Base-by-base conservation (phyloP, 1,139 yeast genomes). In the Nadsonia commutata region DNA sequence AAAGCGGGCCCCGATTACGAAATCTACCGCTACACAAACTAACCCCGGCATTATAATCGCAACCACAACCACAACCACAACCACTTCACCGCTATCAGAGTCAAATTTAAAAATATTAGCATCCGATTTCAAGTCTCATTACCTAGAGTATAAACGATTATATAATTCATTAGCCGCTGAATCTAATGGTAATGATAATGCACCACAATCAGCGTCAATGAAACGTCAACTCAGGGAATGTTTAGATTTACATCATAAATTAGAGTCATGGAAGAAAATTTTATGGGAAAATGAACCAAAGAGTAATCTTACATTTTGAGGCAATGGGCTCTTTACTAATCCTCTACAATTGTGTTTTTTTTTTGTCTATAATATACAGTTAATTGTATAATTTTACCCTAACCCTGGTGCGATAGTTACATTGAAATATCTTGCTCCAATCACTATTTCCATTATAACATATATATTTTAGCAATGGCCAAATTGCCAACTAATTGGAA, bases 401-500 rank as follows among this genome's bases (percentile, higher is more conserved):
- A n/a, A n/a, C n/a, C n/a, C n/a, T n/a, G n/a, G n/a, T n/a, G n/a
- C n/a, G n/a, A n/a, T n/a, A n/a, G n/a, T n/a, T n/a, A n/a, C n/a
- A n/a, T n/a, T n/a, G n/a, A n/a, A n/a, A n/a, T n/a, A n/a, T n/a
- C n/a, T n/a, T n/a, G n/a, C n/a, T n/a, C n/a, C n/a, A n/a, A n/a
- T n/a, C n/a, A n/a, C n/a, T n/a, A n/a, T n/a, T n/a, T n/a, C n/a
- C n/a, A n/a, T n/a, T n/a, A n/a, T n/a, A n/a, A n/a, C n/a, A 11
- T 27, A 13, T 37, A 5, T 27, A 18, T 37, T 20, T 19, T 16
- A 9, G 13, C 11, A 23, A 41, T 41, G 43, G 40, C 43, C 3
- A 41, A 41, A 16, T 36, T 42, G 36, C 44, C 44, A 8, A 36
- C 44, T 13, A 42, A 42, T 36, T 42, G 44, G 44, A 42, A 42